phyloP scores from a whole-genome alignment of 2,329 filamentous ascomycete genomes.

The Fusarium lyarnte region DNA sequence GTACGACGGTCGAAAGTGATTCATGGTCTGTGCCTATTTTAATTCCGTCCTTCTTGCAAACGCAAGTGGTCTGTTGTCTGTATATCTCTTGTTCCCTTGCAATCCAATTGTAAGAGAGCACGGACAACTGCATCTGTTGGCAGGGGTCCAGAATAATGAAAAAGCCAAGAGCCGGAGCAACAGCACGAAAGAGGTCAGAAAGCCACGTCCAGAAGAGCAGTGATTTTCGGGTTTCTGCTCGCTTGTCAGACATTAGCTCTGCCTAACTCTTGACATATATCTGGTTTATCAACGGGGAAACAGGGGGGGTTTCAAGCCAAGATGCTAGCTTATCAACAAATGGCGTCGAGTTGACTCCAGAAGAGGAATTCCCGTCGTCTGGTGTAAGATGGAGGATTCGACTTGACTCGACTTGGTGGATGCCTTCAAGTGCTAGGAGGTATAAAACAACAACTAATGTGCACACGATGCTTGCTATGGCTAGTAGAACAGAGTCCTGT shows the following conservation, averaged over 20 bases:
- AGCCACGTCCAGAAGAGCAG: slow-evolving; percentile 29
- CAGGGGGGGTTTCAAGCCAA: slow-evolving; percentile 12
- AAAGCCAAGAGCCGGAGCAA: slow-evolving; percentile 8
- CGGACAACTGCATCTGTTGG: slow-evolving; percentile 26
- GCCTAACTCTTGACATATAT: slow-evolving; percentile 2
- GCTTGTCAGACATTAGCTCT: slow-evolving; percentile 4
- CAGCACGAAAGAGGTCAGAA: slow-evolving; percentile 20
- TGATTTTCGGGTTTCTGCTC: slow-evolving; percentile 17
- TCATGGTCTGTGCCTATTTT: slow-evolving; percentile 31
- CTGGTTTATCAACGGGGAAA: slow-evolving; percentile 10
- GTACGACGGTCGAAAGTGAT: slow-evolving; percentile 9
- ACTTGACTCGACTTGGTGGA: slow-evolving; percentile 2
- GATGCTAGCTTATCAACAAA: slow-evolving; percentile 9
- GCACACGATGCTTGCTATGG: slow-evolving; percentile 3
- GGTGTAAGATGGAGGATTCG: slow-evolving; percentile 21
- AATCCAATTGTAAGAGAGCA: slow-evolving; percentile 26
- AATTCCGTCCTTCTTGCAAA: slow-evolving; percentile 29
- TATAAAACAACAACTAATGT: background rate
- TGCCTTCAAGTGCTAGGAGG: background rate
- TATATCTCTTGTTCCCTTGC: slow-evolving; percentile 25
- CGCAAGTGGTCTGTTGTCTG: slow-evolving; percentile 1
- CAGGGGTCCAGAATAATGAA: slow-evolving; percentile 23
- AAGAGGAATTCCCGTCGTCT: background rate
- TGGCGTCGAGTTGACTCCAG: background rate
- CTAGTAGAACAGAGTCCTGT: background rate